Base-by-base conservation (phyloP, 495 filamentous ascomycete genomes). In the Podospora anserina region DNA sequence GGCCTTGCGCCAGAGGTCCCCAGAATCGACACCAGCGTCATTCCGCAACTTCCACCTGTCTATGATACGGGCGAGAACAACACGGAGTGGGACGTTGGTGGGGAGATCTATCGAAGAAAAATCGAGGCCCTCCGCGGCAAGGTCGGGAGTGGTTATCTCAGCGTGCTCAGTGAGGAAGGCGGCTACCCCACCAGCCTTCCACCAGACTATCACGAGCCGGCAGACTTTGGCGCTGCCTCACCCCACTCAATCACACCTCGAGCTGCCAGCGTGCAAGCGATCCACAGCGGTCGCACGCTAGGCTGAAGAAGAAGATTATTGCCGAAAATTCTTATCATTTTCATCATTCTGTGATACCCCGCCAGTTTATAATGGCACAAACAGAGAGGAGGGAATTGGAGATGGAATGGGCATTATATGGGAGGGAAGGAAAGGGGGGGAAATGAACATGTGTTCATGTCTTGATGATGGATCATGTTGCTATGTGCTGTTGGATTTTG, bases 41-140 rank as follows among this genome's bases (percentile, higher is more conserved):
- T 81, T 9, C 74, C 80, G 53, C 77, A 78, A 63, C 70, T 83
- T 20, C 78, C 83, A n/a, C 75, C 79, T 20, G 63, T 82, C 60
- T 77, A 78, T 65, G 71, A 82, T 61, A 74, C 83, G 0, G 74
- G 79, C 20, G 75, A 76, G 61, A 69, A 70, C 56, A 77, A 76
- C 32, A 80, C 83, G 65, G 83, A 91, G 65, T 91, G 91, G 86
- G 86, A 87, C 63, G 79, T 88, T 58, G 88, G 88, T 63, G 89
- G 90, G 61, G 92, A 96, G 72, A 81, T 92, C 5, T 97, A 94
- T 77, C 87, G 88, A 54, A 90, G 90, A 76, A 93, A 93, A 72
- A 87, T 98, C 61, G 92, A 95, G 77, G 90, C 90, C 15, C 79
- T 97, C 19, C 90, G 91, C 56, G 89, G 89, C 71, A 92, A 97